phyloP scores from a whole-genome alignment of 768 basidiomycete species.

The Tephrocybe sp. region DNA sequence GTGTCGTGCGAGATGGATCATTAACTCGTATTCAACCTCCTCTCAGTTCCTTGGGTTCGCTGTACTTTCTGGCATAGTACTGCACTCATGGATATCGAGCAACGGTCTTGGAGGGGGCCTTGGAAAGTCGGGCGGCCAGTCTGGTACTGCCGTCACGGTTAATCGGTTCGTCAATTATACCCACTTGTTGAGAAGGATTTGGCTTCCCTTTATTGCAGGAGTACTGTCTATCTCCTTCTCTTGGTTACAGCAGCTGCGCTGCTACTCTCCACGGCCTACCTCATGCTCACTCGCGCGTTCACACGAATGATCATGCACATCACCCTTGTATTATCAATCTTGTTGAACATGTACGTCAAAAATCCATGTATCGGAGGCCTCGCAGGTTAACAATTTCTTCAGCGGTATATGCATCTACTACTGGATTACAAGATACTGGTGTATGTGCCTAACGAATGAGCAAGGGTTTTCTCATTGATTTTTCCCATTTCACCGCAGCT shows the following conservation, averaged over 20 bases:
- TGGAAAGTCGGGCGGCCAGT: constrained; percentile 53
- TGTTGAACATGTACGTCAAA: constrained; percentile 58
- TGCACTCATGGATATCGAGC: constrained; percentile 59
- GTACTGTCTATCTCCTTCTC: constrained; percentile 75
- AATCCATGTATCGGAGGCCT: background rate
- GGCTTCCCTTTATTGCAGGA: constrained; percentile 38
- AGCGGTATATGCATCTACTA: constrained; percentile 77
- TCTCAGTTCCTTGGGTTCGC: constrained; percentile 65
- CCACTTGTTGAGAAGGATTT: background rate
- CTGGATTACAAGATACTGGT: constrained; percentile 70
- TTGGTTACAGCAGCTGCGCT: constrained; percentile 70
- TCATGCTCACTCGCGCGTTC: constrained; percentile 70
- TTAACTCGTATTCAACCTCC: background rate
- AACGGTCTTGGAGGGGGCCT: constrained; percentile 76
- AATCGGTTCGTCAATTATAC: constrained; percentile 48
- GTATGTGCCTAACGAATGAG: constrained; percentile 34
- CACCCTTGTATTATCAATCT: constrained; percentile 62
- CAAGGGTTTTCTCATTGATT: constrained; percentile 10
- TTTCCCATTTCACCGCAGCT: constrained; percentile 36
- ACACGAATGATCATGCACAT: constrained; percentile 78
- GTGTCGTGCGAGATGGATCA: constrained; percentile 1
- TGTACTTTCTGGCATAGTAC: constrained; percentile 62
- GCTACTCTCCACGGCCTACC: constrained; percentile 62
- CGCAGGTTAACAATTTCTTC: constrained; percentile 12
- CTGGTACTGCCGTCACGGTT: constrained; percentile 62